A percentile compares a stretch with the other conserved stretches of the same genome.
Evolutionary conservation across 352 stramenopile genomes (phyloP).

Genomic region (Pilasporangium apinafurcum): DNA sequence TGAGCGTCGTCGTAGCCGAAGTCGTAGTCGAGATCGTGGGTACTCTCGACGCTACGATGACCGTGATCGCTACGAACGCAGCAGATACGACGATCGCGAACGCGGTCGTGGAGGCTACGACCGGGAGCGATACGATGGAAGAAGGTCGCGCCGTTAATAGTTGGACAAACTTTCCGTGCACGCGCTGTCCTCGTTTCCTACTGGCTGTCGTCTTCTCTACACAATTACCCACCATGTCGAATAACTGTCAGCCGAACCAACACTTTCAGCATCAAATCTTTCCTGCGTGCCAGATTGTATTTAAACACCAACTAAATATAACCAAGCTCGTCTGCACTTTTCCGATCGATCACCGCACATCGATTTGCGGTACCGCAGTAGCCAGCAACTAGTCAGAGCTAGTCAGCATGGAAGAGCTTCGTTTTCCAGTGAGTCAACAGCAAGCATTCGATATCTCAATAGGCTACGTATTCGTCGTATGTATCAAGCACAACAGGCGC

Average conservation of each 20-base stretch:
- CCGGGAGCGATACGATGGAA: slow-evolving; percentile 39
- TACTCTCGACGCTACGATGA: slow-evolving; percentile 36
- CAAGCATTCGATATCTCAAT: too few species aligned
- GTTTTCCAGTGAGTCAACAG: slow-evolving; percentile 2
- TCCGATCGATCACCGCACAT: slow-evolving; percentile 19
- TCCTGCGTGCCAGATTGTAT: slow-evolving; percentile 43
- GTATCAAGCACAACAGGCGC: too few species aligned
- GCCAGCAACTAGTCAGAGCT: neutral
- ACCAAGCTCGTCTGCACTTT: slow-evolving; percentile 37
- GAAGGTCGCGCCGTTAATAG: slow-evolving; percentile 26
- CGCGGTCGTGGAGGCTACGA: slow-evolving; percentile 41
- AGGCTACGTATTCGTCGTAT: too few species aligned
- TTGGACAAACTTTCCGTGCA: neutral
- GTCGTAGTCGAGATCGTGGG: slow-evolving; percentile 36
- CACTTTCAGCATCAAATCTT: slow-evolving; percentile 4
- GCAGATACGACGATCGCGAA: slow-evolving; percentile 39
- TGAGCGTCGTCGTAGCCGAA: slow-evolving; percentile 24
- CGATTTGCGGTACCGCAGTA: slow-evolving; percentile 7
- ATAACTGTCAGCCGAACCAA: neutral
- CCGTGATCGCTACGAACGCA: slow-evolving; percentile 28
- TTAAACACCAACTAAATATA: slow-evolving; percentile 62
- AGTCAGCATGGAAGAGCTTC: slow-evolving; percentile 8
- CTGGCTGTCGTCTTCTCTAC: neutral
- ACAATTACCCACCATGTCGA: neutral
- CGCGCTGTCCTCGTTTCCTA: neutral